Conservation (phyloP, 495 filamentous ascomycete genomes). For the Podospora pseudoanserina region DNA sequence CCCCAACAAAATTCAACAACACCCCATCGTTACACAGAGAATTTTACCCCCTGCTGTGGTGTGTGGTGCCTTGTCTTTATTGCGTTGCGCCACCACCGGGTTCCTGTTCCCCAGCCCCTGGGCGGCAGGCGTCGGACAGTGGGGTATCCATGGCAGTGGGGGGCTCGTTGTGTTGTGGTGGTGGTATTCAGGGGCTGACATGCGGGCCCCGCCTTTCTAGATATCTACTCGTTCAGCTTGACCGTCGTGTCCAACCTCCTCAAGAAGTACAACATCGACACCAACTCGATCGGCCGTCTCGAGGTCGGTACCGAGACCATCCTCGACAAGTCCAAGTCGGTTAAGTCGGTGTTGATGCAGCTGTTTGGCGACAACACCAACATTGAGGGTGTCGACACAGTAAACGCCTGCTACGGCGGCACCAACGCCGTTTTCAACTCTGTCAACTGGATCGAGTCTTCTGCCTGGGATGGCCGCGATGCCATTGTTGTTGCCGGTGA, state of each 20-base stretch:
- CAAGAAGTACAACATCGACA: constrained; percentile 90
- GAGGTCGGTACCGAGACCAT: constrained; percentile 98
- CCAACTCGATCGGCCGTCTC: constrained; percentile 82
- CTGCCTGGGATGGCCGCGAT: constrained; percentile 93
- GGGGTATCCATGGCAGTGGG: constrained; percentile 9
- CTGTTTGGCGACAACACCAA: constrained; percentile 85
- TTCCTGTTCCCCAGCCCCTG: constrained; percentile 5
- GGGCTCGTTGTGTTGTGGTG: too few relatives aligned
- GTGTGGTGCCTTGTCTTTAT: constrained; percentile 3
- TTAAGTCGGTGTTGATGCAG: constrained; percentile 99
- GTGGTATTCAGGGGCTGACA: constrained; percentile 24
- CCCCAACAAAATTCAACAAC: neutral
- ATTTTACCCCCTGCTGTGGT: constrained; percentile 7
- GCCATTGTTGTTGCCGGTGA: constrained; percentile 93
- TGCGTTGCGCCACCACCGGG: constrained; percentile 1
- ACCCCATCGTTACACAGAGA: neutral
- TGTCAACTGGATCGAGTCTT: constrained; percentile 97
- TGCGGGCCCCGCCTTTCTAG: constrained; percentile 45
- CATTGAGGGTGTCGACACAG: constrained; percentile 91
- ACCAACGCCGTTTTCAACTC: constrained; percentile 97
- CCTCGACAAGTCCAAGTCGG: constrained; percentile 98
- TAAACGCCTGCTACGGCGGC: constrained; percentile 98
- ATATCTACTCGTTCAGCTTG: constrained; percentile 96
- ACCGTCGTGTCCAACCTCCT: constrained; percentile 86
- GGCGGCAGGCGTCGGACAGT: constrained; percentile 9